phyloP scores from a whole-genome alignment of 192 early-diverging fungal genomes.

The Backusella morwellensis region DNA sequence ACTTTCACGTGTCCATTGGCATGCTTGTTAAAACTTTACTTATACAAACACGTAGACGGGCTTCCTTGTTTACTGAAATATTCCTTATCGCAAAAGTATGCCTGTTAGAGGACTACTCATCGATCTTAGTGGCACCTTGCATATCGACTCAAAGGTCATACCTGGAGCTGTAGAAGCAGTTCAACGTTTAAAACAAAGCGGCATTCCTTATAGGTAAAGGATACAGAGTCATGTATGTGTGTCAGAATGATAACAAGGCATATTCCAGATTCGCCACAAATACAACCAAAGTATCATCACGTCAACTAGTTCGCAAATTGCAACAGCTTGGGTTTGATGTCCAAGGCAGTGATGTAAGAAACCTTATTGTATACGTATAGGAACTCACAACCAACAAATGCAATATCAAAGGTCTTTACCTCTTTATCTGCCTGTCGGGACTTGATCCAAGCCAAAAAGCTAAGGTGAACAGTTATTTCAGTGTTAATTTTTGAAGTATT shows the following conservation, averaged over 20 bases:
- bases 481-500: background rate
- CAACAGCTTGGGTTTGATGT: slow-evolving; percentile 66
- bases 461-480: slow-evolving; percentile 34
- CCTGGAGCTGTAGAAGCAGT: slow-evolving; percentile 67
- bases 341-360: slow-evolving; percentile 49
- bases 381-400: background rate
- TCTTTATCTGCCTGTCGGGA: slow-evolving; percentile 76
- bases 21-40: background rate
- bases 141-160: slow-evolving; percentile 66
- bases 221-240: background rate
- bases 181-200: slow-evolving; percentile 52
- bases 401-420: slow-evolving; percentile 64
- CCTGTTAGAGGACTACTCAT: slow-evolving; percentile 61
- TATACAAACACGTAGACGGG: background rate
- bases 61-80: background rate
- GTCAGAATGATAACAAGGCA: background rate
- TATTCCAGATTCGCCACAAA: slow-evolving; percentile 81
- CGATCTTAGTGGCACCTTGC: slow-evolving; percentile 79
- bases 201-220: slow-evolving; percentile 44
- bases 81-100: background rate
- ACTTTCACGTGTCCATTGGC: background rate
- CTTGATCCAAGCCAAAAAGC: slow-evolving; percentile 45
- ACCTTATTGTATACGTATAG: background rate
- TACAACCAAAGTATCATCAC: slow-evolving; percentile 75
- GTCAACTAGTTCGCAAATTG: slow-evolving; percentile 57